Conservation (phyloP, 768 basidiomycete genomes). For the Leccinum uliginosum region DNA sequence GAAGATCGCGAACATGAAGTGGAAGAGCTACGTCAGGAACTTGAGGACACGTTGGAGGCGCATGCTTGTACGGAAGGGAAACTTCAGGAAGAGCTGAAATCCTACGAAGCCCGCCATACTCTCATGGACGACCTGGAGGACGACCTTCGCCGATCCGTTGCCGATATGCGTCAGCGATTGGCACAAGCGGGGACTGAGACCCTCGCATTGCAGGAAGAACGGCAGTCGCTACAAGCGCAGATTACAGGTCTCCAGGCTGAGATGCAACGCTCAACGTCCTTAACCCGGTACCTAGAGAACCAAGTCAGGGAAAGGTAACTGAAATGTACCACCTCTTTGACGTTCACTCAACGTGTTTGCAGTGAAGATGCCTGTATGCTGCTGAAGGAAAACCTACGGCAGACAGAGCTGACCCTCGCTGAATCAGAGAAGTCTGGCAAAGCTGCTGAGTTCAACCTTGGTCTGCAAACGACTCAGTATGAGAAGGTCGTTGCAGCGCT, state of each 20-base stretch:
- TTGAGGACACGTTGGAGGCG: conserved; percentile 37
- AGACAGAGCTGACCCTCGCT: conserved; percentile 41
- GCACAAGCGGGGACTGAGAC: conserved; percentile 36
- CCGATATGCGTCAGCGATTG: conserved; percentile 36
- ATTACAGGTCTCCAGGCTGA: conserved; percentile 61
- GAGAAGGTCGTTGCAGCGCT: conserved; percentile 59
- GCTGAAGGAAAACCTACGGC: conserved; percentile 40
- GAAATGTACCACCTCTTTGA: background rate
- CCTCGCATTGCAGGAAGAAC: conserved; percentile 46
- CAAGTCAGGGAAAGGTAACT: conserved; percentile 60
- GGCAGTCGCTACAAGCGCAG: conserved; percentile 46
- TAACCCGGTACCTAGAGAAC: conserved; percentile 58
- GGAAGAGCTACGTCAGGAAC: conserved; percentile 31
- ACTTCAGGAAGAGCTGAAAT: conserved; percentile 21
- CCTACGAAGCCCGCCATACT: conserved; percentile 25
- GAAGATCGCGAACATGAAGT: conserved; percentile 35
- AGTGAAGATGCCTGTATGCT: conserved; percentile 46
- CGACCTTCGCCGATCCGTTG: conserved; percentile 35
- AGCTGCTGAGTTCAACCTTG: conserved; percentile 61
- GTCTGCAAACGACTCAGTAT: conserved; percentile 61
- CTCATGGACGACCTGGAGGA: conserved; percentile 32
- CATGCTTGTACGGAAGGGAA: conserved; percentile 31
- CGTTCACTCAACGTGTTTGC: conserved; percentile 6
- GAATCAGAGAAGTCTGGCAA: conserved; percentile 55
- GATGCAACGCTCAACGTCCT: conserved; percentile 56